A percentile compares a stretch with the other conserved stretches of the same genome.
Conservation (phyloP, 805 yeast genomes). For the Kregervanrija fluxuum region DNA sequence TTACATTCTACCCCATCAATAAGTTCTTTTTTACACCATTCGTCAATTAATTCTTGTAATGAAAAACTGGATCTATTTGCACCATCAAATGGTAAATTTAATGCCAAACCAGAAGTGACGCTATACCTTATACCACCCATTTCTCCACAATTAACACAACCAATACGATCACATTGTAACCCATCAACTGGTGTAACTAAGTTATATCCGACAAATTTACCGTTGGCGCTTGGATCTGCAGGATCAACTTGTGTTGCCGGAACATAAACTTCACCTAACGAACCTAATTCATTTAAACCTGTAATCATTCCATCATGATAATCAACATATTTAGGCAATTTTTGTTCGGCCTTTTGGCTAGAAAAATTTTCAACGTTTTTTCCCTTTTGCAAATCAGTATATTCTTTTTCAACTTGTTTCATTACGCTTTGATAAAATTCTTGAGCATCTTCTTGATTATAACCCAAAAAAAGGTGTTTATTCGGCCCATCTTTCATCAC, state of each 20-base stretch:
- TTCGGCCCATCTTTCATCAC: conserved; percentile 74
- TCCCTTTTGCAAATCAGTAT: conserved; percentile 21
- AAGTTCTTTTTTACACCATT: conserved; percentile 74
- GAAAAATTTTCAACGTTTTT: conserved; percentile 15
- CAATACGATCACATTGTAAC: conserved; percentile 77
- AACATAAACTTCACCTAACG: conserved; percentile 57
- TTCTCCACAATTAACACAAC: conserved; percentile 87
- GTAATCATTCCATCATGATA: conserved; percentile 25
- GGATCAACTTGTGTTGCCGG: conserved; percentile 79
- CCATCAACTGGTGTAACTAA: conserved; percentile 91
- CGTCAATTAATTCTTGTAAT: conserved; percentile 47
- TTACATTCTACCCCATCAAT: conserved; percentile 94
- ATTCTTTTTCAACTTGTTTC: conserved; percentile 57
- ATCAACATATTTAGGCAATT: conserved; percentile 21
- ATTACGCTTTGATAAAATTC: conserved; percentile 83
- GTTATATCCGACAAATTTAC: conserved; percentile 44
- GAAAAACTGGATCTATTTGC: conserved; percentile 34
- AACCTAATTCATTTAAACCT: conserved; percentile 42
- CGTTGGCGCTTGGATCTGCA: conserved; percentile 37
- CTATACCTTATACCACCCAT: conserved; percentile 87
- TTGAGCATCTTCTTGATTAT: conserved; percentile 95
- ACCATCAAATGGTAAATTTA: conserved; percentile 48
- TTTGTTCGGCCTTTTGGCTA: conserved; percentile 16
- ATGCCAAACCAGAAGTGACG: conserved; percentile 64
- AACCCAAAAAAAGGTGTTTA: conserved; percentile 70